Percentiles rank a stretch among this genome's conserved stretches.
Conservation (phyloP, 192 early-diverging fungal species). For the Backusella parvicylindrica region DNA sequence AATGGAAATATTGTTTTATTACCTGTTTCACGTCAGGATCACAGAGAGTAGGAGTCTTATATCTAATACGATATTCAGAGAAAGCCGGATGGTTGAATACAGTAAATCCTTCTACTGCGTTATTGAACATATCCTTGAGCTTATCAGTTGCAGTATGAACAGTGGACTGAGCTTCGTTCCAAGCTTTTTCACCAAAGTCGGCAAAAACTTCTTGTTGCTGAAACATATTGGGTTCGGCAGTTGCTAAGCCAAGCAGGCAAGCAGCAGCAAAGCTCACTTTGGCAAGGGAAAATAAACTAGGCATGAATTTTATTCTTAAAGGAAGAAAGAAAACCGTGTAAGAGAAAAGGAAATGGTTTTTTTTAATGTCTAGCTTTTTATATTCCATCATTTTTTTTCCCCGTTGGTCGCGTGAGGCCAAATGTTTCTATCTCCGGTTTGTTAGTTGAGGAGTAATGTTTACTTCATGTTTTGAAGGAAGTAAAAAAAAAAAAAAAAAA, state of each 20-base stretch:
- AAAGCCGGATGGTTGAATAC: conserved; percentile 57
- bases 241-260: neutral
- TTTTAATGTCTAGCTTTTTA: neutral
- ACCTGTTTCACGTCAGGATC: conserved; percentile 86
- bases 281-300: conserved; percentile 10
- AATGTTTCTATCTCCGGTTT: neutral
- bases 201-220: conserved; percentile 5
- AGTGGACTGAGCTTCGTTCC: neutral
- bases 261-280: conserved; percentile 1
- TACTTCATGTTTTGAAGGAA: neutral
- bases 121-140: conserved; percentile 32
- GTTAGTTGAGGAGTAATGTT: neutral
- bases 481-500: too few species aligned
- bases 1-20: conserved; percentile 6
- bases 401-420: conserved; percentile 1
- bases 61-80: conserved; percentile 70
- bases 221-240: neutral
- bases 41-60: conserved; percentile 79
- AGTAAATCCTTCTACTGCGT: conserved; percentile 35
- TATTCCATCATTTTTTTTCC: neutral
- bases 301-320: conserved; percentile 6
- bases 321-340: neutral
- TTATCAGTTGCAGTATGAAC: conserved; percentile 2
- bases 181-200: conserved; percentile 8
- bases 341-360: neutral